These are phyloP conservation scores for Porogramme epimiltina DNA, from an alignment of 1,284 basidiomycete species.

Conservation along the genomic window DNA sequence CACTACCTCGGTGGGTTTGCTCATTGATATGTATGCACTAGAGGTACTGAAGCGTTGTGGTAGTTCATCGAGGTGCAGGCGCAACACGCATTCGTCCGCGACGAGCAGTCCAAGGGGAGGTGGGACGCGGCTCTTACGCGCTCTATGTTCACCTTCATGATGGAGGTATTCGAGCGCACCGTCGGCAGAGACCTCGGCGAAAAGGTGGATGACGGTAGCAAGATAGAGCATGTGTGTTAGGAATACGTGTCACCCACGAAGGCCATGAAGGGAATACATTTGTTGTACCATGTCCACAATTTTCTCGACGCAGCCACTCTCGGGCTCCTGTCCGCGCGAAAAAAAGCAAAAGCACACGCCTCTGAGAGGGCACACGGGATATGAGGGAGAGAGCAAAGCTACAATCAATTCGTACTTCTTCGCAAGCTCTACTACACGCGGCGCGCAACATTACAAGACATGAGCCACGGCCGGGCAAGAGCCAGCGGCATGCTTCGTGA, in stretches of 20 bases:
- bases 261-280: too few species aligned
- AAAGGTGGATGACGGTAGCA: conserved; percentile 41
- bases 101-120: conserved; percentile 87
- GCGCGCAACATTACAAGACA: conserved; percentile 37
- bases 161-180: conserved; percentile 91
- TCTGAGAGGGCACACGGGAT: not conserved
- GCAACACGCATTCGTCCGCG: conserved; percentile 92
- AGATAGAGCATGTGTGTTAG: conserved; percentile 81
- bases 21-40: not conserved
- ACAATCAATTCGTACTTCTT: conserved; percentile 38
- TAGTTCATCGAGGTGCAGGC: conserved; percentile 93
- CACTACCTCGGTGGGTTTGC: conserved; percentile 58
- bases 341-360: too few species aligned
- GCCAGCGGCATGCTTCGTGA: conserved; percentile 34
- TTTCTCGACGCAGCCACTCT: too few species aligned
- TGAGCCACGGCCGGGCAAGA: conserved; percentile 27
- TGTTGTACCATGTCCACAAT: too few species aligned
- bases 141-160: conserved; percentile 82
- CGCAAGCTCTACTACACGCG: conserved; percentile 33
- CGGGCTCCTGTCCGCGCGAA: too few species aligned
- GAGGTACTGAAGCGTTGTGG: not conserved
- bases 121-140: conserved; percentile 91
- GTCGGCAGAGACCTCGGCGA: conserved; percentile 83
- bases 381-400: conserved; percentile 23
- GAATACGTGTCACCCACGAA: not conserved